phyloP scores from a whole-genome alignment of 2,329 filamentous ascomycete genomes.

The Sordariomycetes sp. region DNA sequence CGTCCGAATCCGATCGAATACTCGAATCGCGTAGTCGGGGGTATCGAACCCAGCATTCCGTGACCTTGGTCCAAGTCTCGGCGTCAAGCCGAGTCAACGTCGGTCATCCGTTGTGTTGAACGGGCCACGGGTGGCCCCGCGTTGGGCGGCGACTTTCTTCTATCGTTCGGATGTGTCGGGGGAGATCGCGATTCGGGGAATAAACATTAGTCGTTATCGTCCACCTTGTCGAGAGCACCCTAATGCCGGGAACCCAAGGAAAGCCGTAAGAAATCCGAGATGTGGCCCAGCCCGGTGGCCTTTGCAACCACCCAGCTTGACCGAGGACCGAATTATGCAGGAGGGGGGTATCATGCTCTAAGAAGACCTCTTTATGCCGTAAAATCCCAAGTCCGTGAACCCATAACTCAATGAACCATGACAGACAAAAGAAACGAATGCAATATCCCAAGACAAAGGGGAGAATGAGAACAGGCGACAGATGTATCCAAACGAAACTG shows the following conservation, averaged over 20 bases:
- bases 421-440: slow-evolving; percentile 1
- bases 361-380: slow-evolving; percentile 5
- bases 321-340: not conserved
- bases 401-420: not conserved
- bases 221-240: not conserved
- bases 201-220: not conserved
- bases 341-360: slow-evolving; percentile 5
- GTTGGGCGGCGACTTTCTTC: not conserved
- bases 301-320: not conserved
- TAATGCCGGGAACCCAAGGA: not conserved
- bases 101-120: not conserved
- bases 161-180: not conserved
- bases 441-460: not conserved
- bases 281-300: not conserved
- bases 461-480: slow-evolving; percentile 1
- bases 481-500: not conserved
- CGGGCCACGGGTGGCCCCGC: not conserved
- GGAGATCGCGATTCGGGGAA: not conserved
- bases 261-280: not conserved
- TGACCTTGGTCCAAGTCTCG: not conserved
- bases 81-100: not conserved
- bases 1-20: not conserved
- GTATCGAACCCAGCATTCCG: not conserved
- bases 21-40: not conserved
- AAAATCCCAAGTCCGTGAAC: slow-evolving; percentile 1